A percentile compares a stretch with the other conserved stretches of the same genome.
phyloP scores from a whole-genome alignment of 768 basidiomycete species.

The Clathrus columnatus region DNA sequence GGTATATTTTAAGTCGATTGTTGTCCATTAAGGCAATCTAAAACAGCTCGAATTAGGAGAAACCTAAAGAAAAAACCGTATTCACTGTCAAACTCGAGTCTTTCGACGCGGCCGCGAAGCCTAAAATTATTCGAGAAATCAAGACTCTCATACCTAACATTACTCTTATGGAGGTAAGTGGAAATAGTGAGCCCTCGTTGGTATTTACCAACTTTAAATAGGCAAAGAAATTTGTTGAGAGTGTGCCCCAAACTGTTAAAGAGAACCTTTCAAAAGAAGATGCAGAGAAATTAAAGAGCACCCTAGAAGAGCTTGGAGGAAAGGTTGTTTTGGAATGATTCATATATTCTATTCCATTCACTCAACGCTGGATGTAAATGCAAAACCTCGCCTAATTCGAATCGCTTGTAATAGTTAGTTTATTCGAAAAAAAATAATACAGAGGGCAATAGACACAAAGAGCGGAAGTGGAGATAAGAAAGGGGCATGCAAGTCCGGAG shows the following conservation, averaged over 20 bases:
- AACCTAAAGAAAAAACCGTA: slow-evolving; percentile 97
- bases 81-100: slow-evolving; percentile 94
- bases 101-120: slow-evolving; percentile 85
- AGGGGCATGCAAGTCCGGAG: neutral
- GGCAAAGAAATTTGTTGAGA: slow-evolving; percentile 99
- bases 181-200: neutral
- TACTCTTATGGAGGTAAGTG: slow-evolving; percentile 89
- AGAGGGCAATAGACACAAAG: slow-evolving; percentile 5
- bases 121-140: slow-evolving; percentile 96
- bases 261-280: slow-evolving; percentile 96
- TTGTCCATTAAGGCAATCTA: neutral
- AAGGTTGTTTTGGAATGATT: slow-evolving; percentile 74
- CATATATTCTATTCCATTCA: slow-evolving; percentile 12
- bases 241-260: slow-evolving; percentile 84
- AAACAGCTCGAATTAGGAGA: slow-evolving; percentile 47
- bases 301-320: slow-evolving; percentile 85
- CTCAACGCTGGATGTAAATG: slow-evolving; percentile 7
- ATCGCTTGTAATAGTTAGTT: slow-evolving; percentile 12
- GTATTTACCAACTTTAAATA: slow-evolving; percentile 23
- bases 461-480: slow-evolving; percentile 12
- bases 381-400: neutral
- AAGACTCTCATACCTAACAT: slow-evolving; percentile 93
- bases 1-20: slow-evolving; percentile 34
- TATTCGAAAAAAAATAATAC: slow-evolving; percentile 12
- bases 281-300: slow-evolving; percentile 89